Percentiles rank a stretch among this genome's conserved stretches.
Conservation (phyloP, 1,139 yeast genomes). For the Yamadazyma membranifaciens region DNA sequence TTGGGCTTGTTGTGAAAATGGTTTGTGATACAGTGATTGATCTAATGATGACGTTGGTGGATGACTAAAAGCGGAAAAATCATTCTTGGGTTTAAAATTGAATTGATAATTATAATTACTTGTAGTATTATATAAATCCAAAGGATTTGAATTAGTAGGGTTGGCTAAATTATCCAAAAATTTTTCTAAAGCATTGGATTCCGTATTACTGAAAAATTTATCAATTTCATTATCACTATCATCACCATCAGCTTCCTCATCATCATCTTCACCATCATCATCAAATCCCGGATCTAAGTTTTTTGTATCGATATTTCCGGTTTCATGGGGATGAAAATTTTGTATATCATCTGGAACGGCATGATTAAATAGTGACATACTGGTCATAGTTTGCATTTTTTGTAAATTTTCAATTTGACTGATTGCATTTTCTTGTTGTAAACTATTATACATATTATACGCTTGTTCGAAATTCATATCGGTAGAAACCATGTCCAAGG, state of each 20-base stretch:
- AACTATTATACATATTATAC: conserved; percentile 37
- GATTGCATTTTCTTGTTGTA: conserved; percentile 41
- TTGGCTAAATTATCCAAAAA: conserved; percentile 46
- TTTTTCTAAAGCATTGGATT: conserved; percentile 43
- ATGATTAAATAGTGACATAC: conserved; percentile 1
- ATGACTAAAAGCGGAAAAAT: conserved; percentile 30
- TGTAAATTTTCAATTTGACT: conserved; percentile 39
- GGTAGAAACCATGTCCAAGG: conserved; percentile 30
- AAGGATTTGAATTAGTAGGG: conserved; percentile 27
- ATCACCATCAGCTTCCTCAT: conserved; percentile 14
- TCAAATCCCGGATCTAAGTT: not conserved
- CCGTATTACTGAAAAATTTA: conserved; percentile 45
- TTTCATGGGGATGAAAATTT: too few species aligned
- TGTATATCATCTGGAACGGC: not conserved
- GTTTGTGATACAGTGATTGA: not conserved
- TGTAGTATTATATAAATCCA: conserved; percentile 29
- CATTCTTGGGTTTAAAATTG: conserved; percentile 16
- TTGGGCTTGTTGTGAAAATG: not conserved
- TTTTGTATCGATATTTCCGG: not conserved
- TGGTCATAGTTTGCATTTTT: conserved; percentile 20
- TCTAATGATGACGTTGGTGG: conserved; percentile 17
- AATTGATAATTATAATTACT: conserved; percentile 21
- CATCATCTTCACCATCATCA: conserved; percentile 2
- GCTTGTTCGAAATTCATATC: conserved; percentile 53
- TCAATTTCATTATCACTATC: conserved; percentile 35